Percentiles rank a stretch among this genome's conserved stretches.
Evolutionary conservation across 495 filamentous ascomycete genomes (phyloP).

Genomic region (Aspergillus hancockii): DNA sequence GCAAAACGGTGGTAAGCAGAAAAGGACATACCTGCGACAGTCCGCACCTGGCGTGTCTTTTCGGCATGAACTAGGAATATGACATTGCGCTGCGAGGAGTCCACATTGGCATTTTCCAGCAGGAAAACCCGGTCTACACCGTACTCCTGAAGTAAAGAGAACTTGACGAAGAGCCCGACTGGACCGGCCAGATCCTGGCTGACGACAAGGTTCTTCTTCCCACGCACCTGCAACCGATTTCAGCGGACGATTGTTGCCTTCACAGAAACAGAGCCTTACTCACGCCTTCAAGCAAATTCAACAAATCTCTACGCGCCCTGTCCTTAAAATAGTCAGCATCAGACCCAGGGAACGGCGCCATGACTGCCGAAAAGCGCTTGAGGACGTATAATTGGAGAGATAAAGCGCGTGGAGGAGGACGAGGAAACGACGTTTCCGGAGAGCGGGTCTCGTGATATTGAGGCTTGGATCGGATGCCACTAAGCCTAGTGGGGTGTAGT

Average conservation of each 20-base stretch:
- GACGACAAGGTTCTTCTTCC: slow-evolving; percentile 97
- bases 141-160: slow-evolving; percentile 87
- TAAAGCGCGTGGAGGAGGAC: not conserved
- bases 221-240: slow-evolving; percentile 70
- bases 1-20: slow-evolving; percentile 6
- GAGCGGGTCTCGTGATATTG: slow-evolving; percentile 6
- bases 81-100: slow-evolving; percentile 91
- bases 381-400: not conserved
- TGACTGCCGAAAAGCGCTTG: slow-evolving; percentile 24
- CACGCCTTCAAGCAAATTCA: slow-evolving; percentile 88
- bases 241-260: slow-evolving; percentile 13
- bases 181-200: slow-evolving; percentile 88
- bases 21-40: slow-evolving; percentile 79
- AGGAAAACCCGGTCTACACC: slow-evolving; percentile 96
- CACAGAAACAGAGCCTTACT: slow-evolving; percentile 52
- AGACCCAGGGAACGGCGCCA: slow-evolving; percentile 71
- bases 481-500: slow-evolving; percentile 5
- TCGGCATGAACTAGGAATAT: slow-evolving; percentile 90
- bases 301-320: slow-evolving; percentile 79
- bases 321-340: slow-evolving; percentile 80
- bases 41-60: slow-evolving; percentile 74
- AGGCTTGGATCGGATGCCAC: slow-evolving; percentile 22
- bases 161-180: slow-evolving; percentile 88
- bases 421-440: not conserved
- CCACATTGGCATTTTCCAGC: slow-evolving; percentile 90